Conservation (phyloP, 306 rosid species). For the Trifolium subterraneum region DNA sequence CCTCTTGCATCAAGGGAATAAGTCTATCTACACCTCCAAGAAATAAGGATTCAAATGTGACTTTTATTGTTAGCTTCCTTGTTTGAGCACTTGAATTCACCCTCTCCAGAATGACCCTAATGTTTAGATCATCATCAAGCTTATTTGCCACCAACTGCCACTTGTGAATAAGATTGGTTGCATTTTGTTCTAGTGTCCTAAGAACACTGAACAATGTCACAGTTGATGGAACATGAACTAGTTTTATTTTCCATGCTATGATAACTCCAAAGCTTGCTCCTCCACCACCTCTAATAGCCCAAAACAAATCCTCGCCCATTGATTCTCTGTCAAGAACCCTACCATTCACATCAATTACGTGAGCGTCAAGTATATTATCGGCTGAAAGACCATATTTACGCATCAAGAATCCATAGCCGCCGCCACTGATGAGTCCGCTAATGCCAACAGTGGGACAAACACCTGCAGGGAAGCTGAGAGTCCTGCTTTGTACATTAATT, state of each 20-base stretch:
- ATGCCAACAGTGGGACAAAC: constrained; percentile 66
- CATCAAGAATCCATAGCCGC: constrained; percentile 70
- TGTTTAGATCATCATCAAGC: constrained; percentile 30
- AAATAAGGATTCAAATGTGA: constrained; percentile 32
- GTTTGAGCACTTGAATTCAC: constrained; percentile 10
- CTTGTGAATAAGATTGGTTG: constrained; percentile 52
- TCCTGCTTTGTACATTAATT: constrained; percentile 30
- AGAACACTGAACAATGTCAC: constrained; percentile 58
- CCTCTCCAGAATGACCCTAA: constrained; percentile 19
- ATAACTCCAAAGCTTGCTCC: constrained; percentile 72
- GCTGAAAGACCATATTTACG: constrained; percentile 66
- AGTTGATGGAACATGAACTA: constrained; percentile 62
- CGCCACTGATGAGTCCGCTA: constrained; percentile 78
- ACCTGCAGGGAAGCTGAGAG: constrained; percentile 57
- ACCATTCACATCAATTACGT: constrained; percentile 59
- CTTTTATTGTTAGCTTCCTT: background rate
- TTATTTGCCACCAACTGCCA: constrained; percentile 62
- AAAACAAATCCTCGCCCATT: constrained; percentile 74
- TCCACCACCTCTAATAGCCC: constrained; percentile 82
- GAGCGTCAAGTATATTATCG: constrained; percentile 65
- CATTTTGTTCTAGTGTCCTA: constrained; percentile 47
- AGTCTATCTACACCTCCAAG: constrained; percentile 46
- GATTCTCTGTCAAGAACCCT: constrained; percentile 58
- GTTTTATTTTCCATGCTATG: constrained; percentile 51
- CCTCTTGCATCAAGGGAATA: constrained; percentile 43